phyloP scores from a whole-genome alignment of 257 asterid species.

The Ilex asprella region DNA sequence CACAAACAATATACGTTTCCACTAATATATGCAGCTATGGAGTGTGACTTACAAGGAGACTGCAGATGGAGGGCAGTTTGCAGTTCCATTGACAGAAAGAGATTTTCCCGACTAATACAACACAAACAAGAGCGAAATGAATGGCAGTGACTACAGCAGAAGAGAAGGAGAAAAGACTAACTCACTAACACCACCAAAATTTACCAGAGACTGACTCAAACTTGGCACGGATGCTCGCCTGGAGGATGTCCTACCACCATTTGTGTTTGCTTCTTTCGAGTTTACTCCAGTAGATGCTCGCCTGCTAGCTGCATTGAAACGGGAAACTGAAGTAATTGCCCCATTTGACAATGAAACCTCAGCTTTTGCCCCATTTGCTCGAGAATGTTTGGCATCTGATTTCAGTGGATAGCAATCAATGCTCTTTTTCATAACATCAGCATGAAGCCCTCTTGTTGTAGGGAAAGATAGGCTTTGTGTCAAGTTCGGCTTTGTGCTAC shows the following conservation, averaged over 20 bases:
- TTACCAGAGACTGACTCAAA: conserved; percentile 37
- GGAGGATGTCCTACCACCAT: conserved; percentile 15
- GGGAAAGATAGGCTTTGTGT: conserved; percentile 64
- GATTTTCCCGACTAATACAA: conserved; percentile 37
- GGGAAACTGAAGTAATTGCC: conserved; percentile 13
- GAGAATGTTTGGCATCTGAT: conserved; percentile 31
- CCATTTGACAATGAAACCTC: conserved; percentile 35
- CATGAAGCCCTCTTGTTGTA: conserved; percentile 26
- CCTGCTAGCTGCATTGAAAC: conserved; percentile 10
- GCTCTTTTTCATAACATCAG: conserved; percentile 54
- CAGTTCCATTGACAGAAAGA: conserved; percentile 27
- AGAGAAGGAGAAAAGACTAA: background rate
- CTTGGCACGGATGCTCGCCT: conserved; percentile 35
- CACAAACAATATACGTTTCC: too few species aligned
- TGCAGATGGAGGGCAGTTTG: conserved; percentile 24
- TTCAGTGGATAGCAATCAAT: conserved; percentile 38
- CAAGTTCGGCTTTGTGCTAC: conserved; percentile 34
- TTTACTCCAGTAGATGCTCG: conserved; percentile 6
- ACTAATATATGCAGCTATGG: too few species aligned
- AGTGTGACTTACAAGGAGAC: conserved; percentile 33
- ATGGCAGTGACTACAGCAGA: background rate
- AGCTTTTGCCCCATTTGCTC: conserved; percentile 26
- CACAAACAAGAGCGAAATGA: conserved; percentile 1
- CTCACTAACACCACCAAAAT: background rate
- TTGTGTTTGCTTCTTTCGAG: conserved; percentile 6